phyloP scores from a whole-genome alignment of 306 rosid genomes.

The Gleditsia sinensis region DNA sequence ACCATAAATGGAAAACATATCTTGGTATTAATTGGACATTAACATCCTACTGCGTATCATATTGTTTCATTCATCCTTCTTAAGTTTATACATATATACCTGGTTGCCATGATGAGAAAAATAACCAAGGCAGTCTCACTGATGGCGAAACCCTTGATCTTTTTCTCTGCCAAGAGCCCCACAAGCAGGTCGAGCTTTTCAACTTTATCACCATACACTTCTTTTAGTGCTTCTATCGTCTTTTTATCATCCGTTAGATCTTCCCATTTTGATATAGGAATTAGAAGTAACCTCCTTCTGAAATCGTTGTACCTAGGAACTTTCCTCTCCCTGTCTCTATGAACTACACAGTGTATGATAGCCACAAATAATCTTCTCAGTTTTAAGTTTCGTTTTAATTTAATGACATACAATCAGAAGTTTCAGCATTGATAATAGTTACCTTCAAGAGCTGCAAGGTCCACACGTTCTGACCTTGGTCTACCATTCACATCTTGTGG shows the following conservation, averaged over 20 bases:
- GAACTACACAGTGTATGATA: slow-evolving; percentile 24
- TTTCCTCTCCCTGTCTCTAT: slow-evolving; percentile 40
- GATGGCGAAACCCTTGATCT: slow-evolving; percentile 41
- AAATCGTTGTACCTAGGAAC: slow-evolving; percentile 40
- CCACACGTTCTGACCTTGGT: slow-evolving; percentile 37
- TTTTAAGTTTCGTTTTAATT: too few relatives aligned
- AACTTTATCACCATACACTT: slow-evolving; percentile 37
- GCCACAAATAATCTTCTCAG: too few relatives aligned
- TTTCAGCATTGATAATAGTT: too few relatives aligned
- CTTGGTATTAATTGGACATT: too few relatives aligned
- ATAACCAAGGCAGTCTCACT: slow-evolving; percentile 40
- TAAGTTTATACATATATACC: slow-evolving; percentile 24
- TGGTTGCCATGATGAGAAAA: slow-evolving; percentile 35
- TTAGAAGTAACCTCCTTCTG: slow-evolving; percentile 24
- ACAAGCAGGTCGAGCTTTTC: slow-evolving; percentile 38
- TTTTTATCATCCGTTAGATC: slow-evolving; percentile 37
- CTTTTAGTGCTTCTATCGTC: slow-evolving; percentile 7
- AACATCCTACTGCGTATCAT: too few relatives aligned
- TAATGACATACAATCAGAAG: too few relatives aligned
- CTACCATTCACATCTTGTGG: slow-evolving; percentile 22
- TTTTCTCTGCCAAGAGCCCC: slow-evolving; percentile 45
- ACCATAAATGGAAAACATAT: too few relatives aligned
- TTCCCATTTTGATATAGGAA: slow-evolving; percentile 40
- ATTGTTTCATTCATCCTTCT: too few relatives aligned
- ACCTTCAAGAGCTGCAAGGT: slow-evolving; percentile 42